Percentiles rank a stretch among this genome's conserved stretches.
Evolutionary conservation across 345 rosid species (phyloP).

Genomic region (Sonneratia alba): DNA sequence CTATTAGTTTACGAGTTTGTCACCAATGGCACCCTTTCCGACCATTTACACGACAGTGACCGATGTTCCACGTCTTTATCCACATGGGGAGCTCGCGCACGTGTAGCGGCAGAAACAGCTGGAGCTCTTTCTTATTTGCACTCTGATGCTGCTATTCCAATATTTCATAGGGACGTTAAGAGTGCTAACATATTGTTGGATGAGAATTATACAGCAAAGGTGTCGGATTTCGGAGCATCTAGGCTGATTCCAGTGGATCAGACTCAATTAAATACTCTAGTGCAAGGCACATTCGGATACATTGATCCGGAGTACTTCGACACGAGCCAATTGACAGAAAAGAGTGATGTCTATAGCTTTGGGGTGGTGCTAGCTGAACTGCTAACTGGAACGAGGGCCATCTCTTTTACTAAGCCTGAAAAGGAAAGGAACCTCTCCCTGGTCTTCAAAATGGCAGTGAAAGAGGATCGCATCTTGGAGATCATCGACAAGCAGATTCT

Average conservation of each 20-base stretch:
- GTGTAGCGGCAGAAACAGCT: conserved; percentile 23
- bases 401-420: conserved; percentile 17
- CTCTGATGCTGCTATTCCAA: conserved; percentile 23
- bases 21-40: conserved; percentile 30
- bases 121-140: conserved; percentile 29
- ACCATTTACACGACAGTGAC: conserved; percentile 23
- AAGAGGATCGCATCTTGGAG: conserved; percentile 12
- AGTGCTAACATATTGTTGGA: conserved; percentile 34
- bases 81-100: conserved; percentile 27
- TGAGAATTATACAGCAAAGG: conserved; percentile 28
- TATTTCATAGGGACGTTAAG: conserved; percentile 35
- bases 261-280: conserved; percentile 33
- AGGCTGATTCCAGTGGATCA: conserved; percentile 31
- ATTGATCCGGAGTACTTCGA: conserved; percentile 38
- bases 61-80: conserved; percentile 10
- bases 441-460: conserved; percentile 19
- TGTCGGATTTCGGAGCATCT: conserved; percentile 44
- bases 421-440: conserved; percentile 21
- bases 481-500: conserved; percentile 16
- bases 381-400: conserved; percentile 22
- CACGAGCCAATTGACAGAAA: conserved; percentile 20
- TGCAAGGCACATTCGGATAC: conserved; percentile 41
- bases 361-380: conserved; percentile 38
- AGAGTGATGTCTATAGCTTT: conserved; percentile 45
- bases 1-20: conserved; percentile 35